Base-by-base conservation (phyloP, 139 green algal species). In the Tetraselmis chui region DNA sequence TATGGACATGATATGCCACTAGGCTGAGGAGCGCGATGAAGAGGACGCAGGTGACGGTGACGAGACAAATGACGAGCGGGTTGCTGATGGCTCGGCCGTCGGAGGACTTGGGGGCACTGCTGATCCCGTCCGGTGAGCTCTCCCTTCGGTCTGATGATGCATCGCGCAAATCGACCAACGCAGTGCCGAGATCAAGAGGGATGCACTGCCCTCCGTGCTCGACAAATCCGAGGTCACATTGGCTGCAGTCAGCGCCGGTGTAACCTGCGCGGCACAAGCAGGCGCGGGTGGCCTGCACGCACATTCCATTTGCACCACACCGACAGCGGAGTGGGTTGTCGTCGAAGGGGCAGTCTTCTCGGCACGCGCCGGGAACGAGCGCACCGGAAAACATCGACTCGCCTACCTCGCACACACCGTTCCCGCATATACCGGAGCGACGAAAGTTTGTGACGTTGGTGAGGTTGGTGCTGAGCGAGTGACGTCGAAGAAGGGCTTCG, bases 371-470 rank as follows among this genome's bases (percentile, higher is more conserved):
- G 45, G 45, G 45, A 5, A 18, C 5, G 11, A 67, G 45, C 45
- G 45, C 45, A 25, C 45, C 45, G 5, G 45, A 5, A 18, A 67
- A 67, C 45, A 67, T 67, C 11, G 45, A 67, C 45, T 67, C 45
- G 0, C 86, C 83, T 5, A 93, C 76, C 81, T 89, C 87, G 76
- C 87, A 92, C 28, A 91, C 77, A 75, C 78, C 86, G 81, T 93
- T 86, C 28, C 87, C 85, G 76, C 90, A 93, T n/a, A 90, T 28
- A 30, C 87, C 83, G 25, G 75, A 23, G 28, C 1, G 1, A 22
- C 28, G 2, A 84, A 76, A 2, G 28, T 29, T 59, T 79, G 75
- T 28, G 2, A 75, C 2, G 28, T 59, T 67, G 1, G 30, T 76
- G n/a, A 23, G 45, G 31, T 30, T 18, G 45, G 11, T 18, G 45